Evolutionary conservation across 352 stramenopile species (phyloP), one percentile per base, ranked within the genome.

Genomic region (Phytopythium kandeliae): DNA sequence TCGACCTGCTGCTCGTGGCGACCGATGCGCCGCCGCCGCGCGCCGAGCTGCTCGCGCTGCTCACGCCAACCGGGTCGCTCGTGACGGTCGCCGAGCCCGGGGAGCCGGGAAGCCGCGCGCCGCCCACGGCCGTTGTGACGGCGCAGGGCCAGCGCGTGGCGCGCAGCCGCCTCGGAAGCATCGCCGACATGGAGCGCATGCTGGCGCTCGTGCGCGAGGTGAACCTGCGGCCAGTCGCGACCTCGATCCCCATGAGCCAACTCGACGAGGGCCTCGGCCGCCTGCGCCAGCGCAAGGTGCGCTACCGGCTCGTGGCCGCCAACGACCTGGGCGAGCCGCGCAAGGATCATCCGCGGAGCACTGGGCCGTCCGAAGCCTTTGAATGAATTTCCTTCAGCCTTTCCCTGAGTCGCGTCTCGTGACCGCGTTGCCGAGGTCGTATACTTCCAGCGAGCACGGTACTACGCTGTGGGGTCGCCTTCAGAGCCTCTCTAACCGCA

Each of bases 1-100:
- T 92, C 28, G 67, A 94, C 54, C 46, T 80, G 21, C 59, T 96
- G 48, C 21, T 95, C 13, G 65, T 90, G 42, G 92, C 85, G 5
- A 63, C 86, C 21, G 55, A 41, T 17, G 35, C 12, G 48, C 67
- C 82, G 36, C 56, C 70, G 61, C 42, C 62, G 16, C 63, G 80
- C 33, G 48, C 71, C 11, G 44, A 54, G 19, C 78, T 88, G 46
- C 43, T 87, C 38, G 36, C 40, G 15, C 51, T 89, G 11, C 50
- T 95, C n/a, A 60, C 65, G 15, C 47, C 58, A 3, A 55, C 70
- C 35, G 85, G 81, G 19, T 80, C 63, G 35, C 69, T 82, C 25
- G 59, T 88, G 25, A 58, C 90, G 36, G 60, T 96, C 8, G 77
- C 82, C 11, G 59, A 71, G 25, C 70, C 84, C 7, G 63, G 78